A percentile compares a stretch with the other conserved stretches of the same genome.
phyloP scores from a whole-genome alignment of 2,329 filamentous ascomycete species.

The Oidium heveae region DNA sequence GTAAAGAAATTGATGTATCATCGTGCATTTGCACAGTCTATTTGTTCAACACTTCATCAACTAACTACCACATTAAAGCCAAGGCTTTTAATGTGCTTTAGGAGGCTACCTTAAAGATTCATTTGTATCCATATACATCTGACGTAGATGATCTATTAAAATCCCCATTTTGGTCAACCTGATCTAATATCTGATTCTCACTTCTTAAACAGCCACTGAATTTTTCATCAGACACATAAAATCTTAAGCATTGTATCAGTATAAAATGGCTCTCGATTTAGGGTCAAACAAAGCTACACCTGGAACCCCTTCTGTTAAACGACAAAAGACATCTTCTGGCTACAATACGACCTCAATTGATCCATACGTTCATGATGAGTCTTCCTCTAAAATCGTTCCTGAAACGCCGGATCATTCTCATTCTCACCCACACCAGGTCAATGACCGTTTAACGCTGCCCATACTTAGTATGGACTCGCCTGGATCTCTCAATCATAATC shows the following conservation, averaged over 20 bases:
- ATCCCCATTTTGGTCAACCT: no score
- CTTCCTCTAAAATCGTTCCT: constrained; percentile 20
- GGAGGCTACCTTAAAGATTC: no score
- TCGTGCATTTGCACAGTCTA: no score
- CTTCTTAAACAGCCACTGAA: no score
- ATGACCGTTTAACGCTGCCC: constrained; percentile 12
- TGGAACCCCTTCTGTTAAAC: constrained; percentile 11
- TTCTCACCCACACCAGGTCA: constrained; percentile 18
- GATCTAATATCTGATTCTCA: no score
- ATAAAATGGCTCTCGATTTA: not conserved
- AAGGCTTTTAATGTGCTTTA: no score
- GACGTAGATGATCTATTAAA: no score
- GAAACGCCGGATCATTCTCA: constrained; percentile 13
- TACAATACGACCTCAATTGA: constrained; percentile 13
- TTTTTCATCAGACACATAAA: no score
- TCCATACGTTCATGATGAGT: constrained; percentile 21
- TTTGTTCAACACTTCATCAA: no score
- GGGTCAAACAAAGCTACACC: constrained; percentile 1
- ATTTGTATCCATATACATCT: no score
- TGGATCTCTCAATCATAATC: constrained; percentile 7
- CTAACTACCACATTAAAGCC: no score
- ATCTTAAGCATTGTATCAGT: not conserved
- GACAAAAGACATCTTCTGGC: constrained; percentile 12
- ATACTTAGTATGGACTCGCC: constrained; percentile 10
- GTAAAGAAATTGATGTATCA: no score